Base-by-base conservation (phyloP, 345 rosid species). In the Melaleuca quinquenervia region DNA sequence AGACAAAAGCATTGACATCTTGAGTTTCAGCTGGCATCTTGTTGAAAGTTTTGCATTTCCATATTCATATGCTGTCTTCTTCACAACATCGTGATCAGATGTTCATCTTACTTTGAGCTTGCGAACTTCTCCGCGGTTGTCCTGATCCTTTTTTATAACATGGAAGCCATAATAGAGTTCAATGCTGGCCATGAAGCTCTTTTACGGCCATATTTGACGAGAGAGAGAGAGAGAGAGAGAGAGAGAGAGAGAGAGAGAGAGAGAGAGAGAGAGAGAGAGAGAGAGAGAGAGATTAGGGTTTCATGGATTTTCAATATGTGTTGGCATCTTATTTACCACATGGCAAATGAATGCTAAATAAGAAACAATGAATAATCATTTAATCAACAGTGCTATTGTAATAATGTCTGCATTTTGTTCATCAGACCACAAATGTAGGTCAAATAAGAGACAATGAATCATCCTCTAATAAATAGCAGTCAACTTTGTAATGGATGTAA, bases 241-340 rank as follows among this genome's bases (percentile, higher is more conserved):
- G 1, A 53, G 10, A 12, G 24, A 3, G 1, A 53, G 10, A 12
- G 24, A 3, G 1, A 53, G n/a, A n/a, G 1, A 3, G 1, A 5
- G 55, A 1, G 1, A 3, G 1, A 5, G 55, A 1, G n/a, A n/a
- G 74, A 13, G 70, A 27, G 36, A 27, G 36, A 58, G 36, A 60
- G 74, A 60, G 9, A 55, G 8, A n/a, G 10, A 12, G 24, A 3
- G 1, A 53, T 6, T 21, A 18, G 24, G 55, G 55, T 18, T 53
- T 20, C 55, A 6, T 50, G 52, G 52, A 5, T 50, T 50, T 50
- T 14, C 15, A 50, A 50, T 12, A 21, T 21, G 3, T 20, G 56
- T 53, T 21, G 7, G 56, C 10, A 53, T 53, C 56, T 53, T 53
- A 10, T 7, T 53, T 8, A 53, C 21, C 26, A 20, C 56, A 2